A percentile compares a stretch with the other conserved stretches of the same genome.
These are phyloP conservation scores for Lyophyllum atratum DNA, from an alignment of 768 basidiomycete species.

Conservation along the genomic window DNA sequence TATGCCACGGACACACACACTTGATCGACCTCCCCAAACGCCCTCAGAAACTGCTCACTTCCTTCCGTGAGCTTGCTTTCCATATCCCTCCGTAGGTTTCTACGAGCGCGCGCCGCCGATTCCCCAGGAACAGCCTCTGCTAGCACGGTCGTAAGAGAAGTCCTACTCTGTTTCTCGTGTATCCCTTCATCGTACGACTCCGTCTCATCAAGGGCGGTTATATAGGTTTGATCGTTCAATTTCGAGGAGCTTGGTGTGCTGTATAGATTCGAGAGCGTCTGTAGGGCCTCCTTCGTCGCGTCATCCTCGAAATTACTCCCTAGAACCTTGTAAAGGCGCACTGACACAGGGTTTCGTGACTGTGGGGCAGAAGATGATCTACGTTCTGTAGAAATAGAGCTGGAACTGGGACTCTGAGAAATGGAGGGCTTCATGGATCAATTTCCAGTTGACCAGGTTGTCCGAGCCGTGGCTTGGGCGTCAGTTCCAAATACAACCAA, in stretches of 20 bases:
- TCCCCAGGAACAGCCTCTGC: constrained; percentile 52
- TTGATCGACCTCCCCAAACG: constrained; percentile 87
- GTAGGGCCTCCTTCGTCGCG: constrained; percentile 77
- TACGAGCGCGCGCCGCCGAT: constrained; percentile 72
- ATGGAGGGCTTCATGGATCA: constrained; percentile 6
- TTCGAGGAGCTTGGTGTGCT: constrained; percentile 30
- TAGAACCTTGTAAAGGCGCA: constrained; percentile 88
- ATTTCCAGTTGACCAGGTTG: background rate
- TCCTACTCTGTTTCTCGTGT: constrained; percentile 21
- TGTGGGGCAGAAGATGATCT: constrained; percentile 27
- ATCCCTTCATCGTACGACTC: constrained; percentile 36
- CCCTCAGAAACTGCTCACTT: constrained; percentile 79
- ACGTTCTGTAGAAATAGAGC: constrained; percentile 7
- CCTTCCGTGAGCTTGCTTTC: constrained; percentile 82
- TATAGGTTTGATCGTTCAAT: constrained; percentile 32
- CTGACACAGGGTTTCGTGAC: constrained; percentile 73
- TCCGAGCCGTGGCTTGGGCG: background rate
- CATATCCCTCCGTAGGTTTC: constrained; percentile 81
- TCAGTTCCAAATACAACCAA: background rate
- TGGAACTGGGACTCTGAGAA: constrained; percentile 11
- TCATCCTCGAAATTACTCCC: constrained; percentile 79
- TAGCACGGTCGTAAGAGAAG: constrained; percentile 20
- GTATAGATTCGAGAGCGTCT: constrained; percentile 84
- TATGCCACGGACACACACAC: constrained; percentile 49
- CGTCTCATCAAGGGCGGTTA: constrained; percentile 23